Base-by-base conservation (phyloP, 352 stramenopile species). In the Chrysophaeum taylorii region DNA sequence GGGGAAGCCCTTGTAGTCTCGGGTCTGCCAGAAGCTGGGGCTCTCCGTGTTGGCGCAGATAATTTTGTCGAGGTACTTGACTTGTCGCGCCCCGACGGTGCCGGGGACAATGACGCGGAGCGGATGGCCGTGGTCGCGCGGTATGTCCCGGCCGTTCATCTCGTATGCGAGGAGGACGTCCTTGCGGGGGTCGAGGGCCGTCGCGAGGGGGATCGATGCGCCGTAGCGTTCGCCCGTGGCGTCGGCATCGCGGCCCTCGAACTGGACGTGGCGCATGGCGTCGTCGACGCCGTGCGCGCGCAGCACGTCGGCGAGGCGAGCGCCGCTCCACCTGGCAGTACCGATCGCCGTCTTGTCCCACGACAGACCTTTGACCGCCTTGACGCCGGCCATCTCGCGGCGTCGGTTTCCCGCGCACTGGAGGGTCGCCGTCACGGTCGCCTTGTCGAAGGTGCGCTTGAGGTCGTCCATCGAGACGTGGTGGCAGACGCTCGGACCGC, bases 131-230 rank as follows among this genome's bases (percentile, higher is more conserved):
- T 98, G 93, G 73, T 97, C 91, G 7, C 88, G 76, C 14, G 89
- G 88, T 54, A 94, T 88, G 4, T 83, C 83, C 50, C 84, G 69
- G 18, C 82, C 95, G 76, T 99, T 98, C 94, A 98, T 98, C 84
- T 97, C 92, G 70, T 97, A 98, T 2, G 92, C 93, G n/a, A 99
- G 75, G 62, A 99, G 79, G 9, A 96, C 91, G 70, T 99, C 96
- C 33, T 94, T 94, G 60, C 90, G 87, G 18, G 88, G 87, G 76
- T 93, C 88, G 5, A 96, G 72, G 0, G 93, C 95, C 43, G 97
- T 99, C 31, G 87, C 81, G 53, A 96, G 85, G 14, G 89, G 92
- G 66, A 96, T 96, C 31, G 82, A 94, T 1, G 88, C 88, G 82
- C 84, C 87, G 71, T 92, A 60, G 33, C 15, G 7, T n/a, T n/a